Conservation (phyloP, 2,329 filamentous ascomycete genomes). For the Fusarium sp. region DNA sequence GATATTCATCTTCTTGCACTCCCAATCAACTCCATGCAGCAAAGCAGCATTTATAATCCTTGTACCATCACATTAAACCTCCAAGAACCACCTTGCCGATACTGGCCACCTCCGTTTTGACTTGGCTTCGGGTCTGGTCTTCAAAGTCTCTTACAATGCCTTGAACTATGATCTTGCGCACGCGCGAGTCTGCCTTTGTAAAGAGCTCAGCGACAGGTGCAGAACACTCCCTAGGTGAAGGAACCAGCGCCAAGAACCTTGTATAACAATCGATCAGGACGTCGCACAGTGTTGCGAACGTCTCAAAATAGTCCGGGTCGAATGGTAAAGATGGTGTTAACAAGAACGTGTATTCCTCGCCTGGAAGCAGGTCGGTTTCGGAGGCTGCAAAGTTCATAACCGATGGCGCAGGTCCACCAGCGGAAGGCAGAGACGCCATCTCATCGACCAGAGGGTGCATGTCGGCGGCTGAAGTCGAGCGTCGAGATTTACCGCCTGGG, state of each 20-base stretch:
- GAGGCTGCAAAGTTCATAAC: conserved; percentile 71
- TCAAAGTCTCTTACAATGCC: conserved; percentile 94
- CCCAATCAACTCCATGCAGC: conserved; percentile 41
- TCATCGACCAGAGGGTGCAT: conserved; percentile 53
- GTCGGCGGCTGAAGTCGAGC: conserved; percentile 64
- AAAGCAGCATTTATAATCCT: not conserved
- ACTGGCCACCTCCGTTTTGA: conserved; percentile 85
- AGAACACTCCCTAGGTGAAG: conserved; percentile 79
- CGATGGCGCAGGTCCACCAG: conserved; percentile 53
- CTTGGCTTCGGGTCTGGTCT: conserved; percentile 80
- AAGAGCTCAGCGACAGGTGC: conserved; percentile 85
- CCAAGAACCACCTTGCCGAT: conserved; percentile 91
- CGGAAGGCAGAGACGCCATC: conserved; percentile 45
- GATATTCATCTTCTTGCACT: conserved; percentile 40
- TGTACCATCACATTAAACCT: conserved; percentile 74
- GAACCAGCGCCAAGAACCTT: conserved; percentile 79
- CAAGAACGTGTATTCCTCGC: conserved; percentile 89
- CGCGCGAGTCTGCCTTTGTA: conserved; percentile 85
- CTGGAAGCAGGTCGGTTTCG: conserved; percentile 77
- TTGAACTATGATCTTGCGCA: conserved; percentile 90
- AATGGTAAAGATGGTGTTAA: conserved; percentile 94
- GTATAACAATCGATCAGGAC: conserved; percentile 94
- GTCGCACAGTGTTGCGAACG: conserved; percentile 95
- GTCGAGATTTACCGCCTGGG: conserved; percentile 68
- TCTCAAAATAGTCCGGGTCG: conserved; percentile 97